Base-by-base conservation (phyloP, 108 stramenopile genomes). In the Chaetoceros tenuissimus region DNA sequence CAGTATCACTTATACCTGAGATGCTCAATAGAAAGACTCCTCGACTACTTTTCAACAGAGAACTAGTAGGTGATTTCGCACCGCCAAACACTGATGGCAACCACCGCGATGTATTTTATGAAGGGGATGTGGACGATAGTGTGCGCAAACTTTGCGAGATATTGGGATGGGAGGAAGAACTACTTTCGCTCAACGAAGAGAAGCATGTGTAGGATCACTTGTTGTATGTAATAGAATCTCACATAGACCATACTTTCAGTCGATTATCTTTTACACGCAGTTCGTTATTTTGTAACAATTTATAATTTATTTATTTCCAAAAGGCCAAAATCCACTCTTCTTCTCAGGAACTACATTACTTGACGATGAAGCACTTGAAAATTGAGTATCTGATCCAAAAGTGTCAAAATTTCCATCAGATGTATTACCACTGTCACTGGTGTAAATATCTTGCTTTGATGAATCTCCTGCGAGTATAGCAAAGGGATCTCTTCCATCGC, bases 61-160 rank as follows among this genome's bases (percentile, higher is more conserved):
- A 92, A 46, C 24, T 72, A 26, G 84, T 84, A 7, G 85, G 82
- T 18, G 55, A 69, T 13, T 77, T 88, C 30, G 62, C 52, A n/a
- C 74, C 67, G 0, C 22, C 45, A 60, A 57, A 40, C 17, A 73
- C 74, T 24, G 58, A 70, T n/a, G 47, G 64, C 10, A 82, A 82
- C 40, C 70, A 74, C 24, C 31, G 73, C 25, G 94, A 95, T 60
- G 61, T 87, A 17, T 81, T 90, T 55, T 58, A 75, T 30, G 60
- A 53, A 27, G 95, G 93, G 2, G 85, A 94, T 55, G 91, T 88
- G 62, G 96, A 97, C 59, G 78, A 78, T 0, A 80, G 55, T 45
- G 65, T 90, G 17, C 48, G 48, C 10, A 28, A 59, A 21, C 51
- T 94, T 5, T 77, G 73, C 31, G 52, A 48, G 28, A 44, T 77